A percentile compares a stretch with the other conserved stretches of the same genome.
Evolutionary conservation across 331 rosid species (phyloP).

Genomic region (Ulmus americana): DNA sequence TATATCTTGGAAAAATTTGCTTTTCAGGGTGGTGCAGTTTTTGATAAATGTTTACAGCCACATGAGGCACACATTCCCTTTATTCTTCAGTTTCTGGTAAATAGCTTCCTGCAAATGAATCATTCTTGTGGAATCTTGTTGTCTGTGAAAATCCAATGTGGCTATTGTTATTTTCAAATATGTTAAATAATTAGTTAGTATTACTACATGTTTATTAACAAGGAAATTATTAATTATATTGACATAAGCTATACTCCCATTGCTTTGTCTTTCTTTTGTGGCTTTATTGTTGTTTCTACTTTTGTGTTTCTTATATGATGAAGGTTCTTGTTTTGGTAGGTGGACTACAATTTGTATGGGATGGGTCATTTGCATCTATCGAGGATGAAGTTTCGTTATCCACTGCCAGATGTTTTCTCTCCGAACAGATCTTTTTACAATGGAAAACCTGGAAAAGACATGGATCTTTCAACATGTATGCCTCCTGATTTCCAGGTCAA

Average conservation of each 20-base stretch:
- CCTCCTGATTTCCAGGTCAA: slow-evolving; percentile 31
- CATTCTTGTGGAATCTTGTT: slow-evolving; percentile 4
- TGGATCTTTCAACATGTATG: slow-evolving; percentile 35
- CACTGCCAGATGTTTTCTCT: slow-evolving; percentile 48
- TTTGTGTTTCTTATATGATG: slow-evolving; percentile 1
- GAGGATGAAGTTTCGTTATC: slow-evolving; percentile 77
- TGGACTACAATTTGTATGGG: slow-evolving; percentile 88
- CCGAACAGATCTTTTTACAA: slow-evolving; percentile 28
- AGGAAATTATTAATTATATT: background rate
- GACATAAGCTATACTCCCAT: background rate
- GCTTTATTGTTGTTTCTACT: slow-evolving; percentile 3
- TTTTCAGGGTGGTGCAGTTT: slow-evolving; percentile 79
- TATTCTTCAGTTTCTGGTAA: slow-evolving; percentile 88
- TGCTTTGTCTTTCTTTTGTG: slow-evolving; percentile 14
- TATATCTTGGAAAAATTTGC: slow-evolving; percentile 21
- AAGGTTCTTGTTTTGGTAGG: slow-evolving; percentile 37
- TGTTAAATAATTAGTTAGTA: background rate
- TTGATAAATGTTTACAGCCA: slow-evolving; percentile 69
- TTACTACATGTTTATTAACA: background rate
- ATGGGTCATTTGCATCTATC: slow-evolving; percentile 78
- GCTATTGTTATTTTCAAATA: background rate
- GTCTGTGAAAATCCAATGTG: background rate
- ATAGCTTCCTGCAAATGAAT: slow-evolving; percentile 14
- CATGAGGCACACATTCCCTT: slow-evolving; percentile 94
- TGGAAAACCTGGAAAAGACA: slow-evolving; percentile 29